Evolutionary conservation across 495 filamentous ascomycete species (phyloP), one percentile per base, ranked within the genome.

Genomic region (Hyaloscypha variabilis): DNA sequence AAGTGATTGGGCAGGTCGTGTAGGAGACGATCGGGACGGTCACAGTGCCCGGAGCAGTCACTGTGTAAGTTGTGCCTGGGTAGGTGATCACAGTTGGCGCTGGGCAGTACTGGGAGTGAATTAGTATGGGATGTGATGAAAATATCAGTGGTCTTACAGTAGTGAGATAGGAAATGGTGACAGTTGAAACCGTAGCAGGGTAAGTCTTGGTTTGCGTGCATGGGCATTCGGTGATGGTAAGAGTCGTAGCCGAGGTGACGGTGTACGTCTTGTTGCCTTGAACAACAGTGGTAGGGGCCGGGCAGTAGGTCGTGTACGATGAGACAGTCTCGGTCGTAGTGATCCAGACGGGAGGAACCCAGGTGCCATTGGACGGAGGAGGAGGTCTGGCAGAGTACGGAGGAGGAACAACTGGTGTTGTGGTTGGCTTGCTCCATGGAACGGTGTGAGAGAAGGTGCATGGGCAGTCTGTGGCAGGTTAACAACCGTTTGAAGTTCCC

Each of bases 281-380:
- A 60, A 81, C 77, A 69, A 90, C 71, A 56, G 77, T 74, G 67
- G 89, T 90, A 55, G 87, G 73, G 69, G 77, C 72, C 8, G 87
- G 84, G 83, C 89, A 90, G 82, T 81, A 89, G 71, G 89, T 90
- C 73, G 83, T 86, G 79, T 82, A 86, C 31, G 78, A 72, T 36
- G 83, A 86, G 66, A 90, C 82, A 29, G 84, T 77, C 75, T 89
- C 84, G 53, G 86, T 90, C 72, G 81, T 80, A 25, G 74, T 75
- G 57, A 59, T 72, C 63, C 73, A 69, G 54, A 69, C 49, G 1
- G 58, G 59, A 53, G 57, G 57, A 54, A 60, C 53, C 49, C 30
- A 57, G 34, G 67, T 55, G 53, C 11, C 58, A 25, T 62, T 64
- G 30, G 25, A 17, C 2, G 56, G 34, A 23, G 58, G 54, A 29